Percentiles rank a stretch among this genome's conserved stretches.
Evolutionary conservation across 1,284 basidiomycete species (phyloP).

Genomic region (Microbotryum saponariae): DNA sequence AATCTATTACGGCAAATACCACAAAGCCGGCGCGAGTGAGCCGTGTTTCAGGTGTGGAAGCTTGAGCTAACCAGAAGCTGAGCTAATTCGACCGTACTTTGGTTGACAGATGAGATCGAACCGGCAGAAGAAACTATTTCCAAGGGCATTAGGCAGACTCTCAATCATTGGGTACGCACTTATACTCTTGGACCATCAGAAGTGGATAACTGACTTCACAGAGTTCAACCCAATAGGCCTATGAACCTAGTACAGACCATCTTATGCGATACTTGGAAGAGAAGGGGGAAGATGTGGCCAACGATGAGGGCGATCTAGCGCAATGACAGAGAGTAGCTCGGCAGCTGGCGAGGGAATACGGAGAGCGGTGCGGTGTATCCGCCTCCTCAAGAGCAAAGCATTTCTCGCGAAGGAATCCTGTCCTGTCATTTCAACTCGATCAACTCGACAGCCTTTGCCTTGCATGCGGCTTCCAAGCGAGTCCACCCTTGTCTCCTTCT

Average conservation of each 20-base stretch:
- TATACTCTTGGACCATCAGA: no score
- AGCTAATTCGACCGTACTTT: neutral
- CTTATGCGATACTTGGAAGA: conserved; percentile 21
- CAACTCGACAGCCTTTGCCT: no score
- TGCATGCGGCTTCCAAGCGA: no score
- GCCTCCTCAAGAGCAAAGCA: no score
- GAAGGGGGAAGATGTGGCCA: conserved; percentile 24
- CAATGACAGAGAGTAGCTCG: no score
- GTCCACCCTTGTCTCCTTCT: no score
- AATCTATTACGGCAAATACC: conserved; percentile 21
- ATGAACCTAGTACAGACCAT: conserved; percentile 19
- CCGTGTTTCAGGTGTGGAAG: neutral
- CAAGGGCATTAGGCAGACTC: conserved; percentile 25
- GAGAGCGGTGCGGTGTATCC: no score
- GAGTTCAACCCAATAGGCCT: neutral
- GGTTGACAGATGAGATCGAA: conserved; percentile 7
- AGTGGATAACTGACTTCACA: neutral
- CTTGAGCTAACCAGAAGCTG: no score
- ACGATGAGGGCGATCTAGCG: conserved; percentile 14
- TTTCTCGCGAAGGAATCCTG: no score
- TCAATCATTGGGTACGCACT: conserved; percentile 18
- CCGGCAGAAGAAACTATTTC: conserved; percentile 17
- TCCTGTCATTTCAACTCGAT: no score
- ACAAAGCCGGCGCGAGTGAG: conserved; percentile 9
- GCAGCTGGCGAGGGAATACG: no score